phyloP scores from a whole-genome alignment of 129 eudicot species.

The Rutidosis leptorrhynchoides region DNA sequence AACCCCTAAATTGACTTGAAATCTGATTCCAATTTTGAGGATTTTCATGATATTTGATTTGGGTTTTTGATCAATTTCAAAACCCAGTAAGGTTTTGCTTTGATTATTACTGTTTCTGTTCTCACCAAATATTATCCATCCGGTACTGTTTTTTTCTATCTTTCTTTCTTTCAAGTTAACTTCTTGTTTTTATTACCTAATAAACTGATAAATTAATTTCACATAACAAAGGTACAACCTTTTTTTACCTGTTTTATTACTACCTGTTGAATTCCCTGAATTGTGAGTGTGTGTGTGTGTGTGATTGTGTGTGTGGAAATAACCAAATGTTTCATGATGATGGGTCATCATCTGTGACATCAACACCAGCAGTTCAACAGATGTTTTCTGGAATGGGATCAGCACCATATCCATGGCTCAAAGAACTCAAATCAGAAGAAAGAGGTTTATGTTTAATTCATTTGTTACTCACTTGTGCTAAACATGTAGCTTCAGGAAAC shows the following conservation, averaged over 20 bases:
- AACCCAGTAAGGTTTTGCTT: slow-evolving; percentile 42
- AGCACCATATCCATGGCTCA: slow-evolving; percentile 80
- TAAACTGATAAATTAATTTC: too few relatives aligned
- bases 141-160: neutral
- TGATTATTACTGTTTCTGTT: slow-evolving; percentile 28
- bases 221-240: neutral
- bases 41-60: slow-evolving; percentile 32
- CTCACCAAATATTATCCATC: neutral
- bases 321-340: slow-evolving; percentile 90
- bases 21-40: neutral
- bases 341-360: slow-evolving; percentile 81
- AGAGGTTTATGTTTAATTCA: slow-evolving; percentile 88
- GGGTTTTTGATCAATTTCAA: slow-evolving; percentile 50
- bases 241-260: neutral
- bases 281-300: neutral
- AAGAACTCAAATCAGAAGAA: slow-evolving; percentile 94
- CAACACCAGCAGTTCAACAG: slow-evolving; percentile 61
- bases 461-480: slow-evolving; percentile 78
- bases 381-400: slow-evolving; percentile 57
- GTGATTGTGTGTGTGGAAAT: neutral
- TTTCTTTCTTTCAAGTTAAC: neutral
- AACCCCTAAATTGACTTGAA: slow-evolving; percentile 1
- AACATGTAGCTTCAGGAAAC: slow-evolving; percentile 81
- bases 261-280: neutral
- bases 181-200: too few relatives aligned